These are phyloP conservation scores for Starmerella floricola DNA, from an alignment of 805 yeast species.

Conservation along the genomic window DNA sequence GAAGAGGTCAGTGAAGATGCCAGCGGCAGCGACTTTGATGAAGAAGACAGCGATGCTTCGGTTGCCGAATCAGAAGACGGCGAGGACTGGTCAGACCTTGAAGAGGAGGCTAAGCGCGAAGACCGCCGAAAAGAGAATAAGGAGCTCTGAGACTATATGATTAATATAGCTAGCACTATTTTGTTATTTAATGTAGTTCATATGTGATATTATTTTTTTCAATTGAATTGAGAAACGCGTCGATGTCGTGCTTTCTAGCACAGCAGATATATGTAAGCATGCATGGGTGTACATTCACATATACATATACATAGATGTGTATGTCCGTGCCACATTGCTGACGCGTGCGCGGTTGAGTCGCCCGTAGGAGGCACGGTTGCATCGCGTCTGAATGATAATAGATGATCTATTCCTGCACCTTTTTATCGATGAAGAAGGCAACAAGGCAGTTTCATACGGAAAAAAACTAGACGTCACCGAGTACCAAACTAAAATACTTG, in stretches of 20 bases:
- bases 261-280: neutral
- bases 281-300: no score
- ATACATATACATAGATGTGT: no score
- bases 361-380: no score
- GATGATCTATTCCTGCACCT: slow-evolving; percentile 14
- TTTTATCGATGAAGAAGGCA: neutral
- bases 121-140: slow-evolving; percentile 22
- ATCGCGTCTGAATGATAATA: slow-evolving; percentile 5
- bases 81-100: slow-evolving; percentile 50
- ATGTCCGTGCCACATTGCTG: no score
- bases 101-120: slow-evolving; percentile 37
- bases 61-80: slow-evolving; percentile 29
- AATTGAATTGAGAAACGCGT: neutral
- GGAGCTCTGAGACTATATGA: no score
- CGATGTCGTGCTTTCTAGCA: no score
- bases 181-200: no score
- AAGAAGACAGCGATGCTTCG: slow-evolving; percentile 28
- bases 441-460: slow-evolving; percentile 7
- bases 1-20: slow-evolving; percentile 27
- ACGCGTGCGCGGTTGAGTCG: no score
- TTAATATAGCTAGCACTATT: no score
- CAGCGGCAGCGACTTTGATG: slow-evolving; percentile 20
- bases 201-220: no score
- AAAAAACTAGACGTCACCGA: slow-evolving; percentile 6
- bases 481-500: slow-evolving; percentile 13